These are phyloP conservation scores for Malassezia psittaci DNA, from an alignment of 1,284 basidiomycete genomes.

Conservation along the genomic window DNA sequence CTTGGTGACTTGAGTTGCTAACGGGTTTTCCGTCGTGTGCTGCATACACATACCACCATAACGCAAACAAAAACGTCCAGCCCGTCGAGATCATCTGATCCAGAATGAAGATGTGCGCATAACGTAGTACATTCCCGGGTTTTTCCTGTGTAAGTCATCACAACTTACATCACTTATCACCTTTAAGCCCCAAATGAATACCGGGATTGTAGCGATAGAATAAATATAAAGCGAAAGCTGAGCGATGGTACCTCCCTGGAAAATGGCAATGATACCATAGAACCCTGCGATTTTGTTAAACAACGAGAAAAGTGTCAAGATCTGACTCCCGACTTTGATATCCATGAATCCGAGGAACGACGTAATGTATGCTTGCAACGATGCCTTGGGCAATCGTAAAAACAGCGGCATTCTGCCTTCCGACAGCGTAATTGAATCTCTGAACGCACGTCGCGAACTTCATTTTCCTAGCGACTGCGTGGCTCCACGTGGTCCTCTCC, in stretches of 20 bases:
- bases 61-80: conserved; percentile 81
- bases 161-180: conserved; percentile 60
- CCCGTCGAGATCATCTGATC: conserved; percentile 86
- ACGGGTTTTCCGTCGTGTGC: conserved; percentile 64
- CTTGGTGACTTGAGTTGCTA: conserved; percentile 34
- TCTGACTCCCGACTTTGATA: conserved; percentile 43
- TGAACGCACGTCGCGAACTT: not conserved
- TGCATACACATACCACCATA: conserved; percentile 77
- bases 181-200: conserved; percentile 75
- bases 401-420: conserved; percentile 27
- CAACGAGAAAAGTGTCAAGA: conserved; percentile 50
- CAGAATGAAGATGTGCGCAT: conserved; percentile 80
- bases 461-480: not conserved
- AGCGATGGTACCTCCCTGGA: conserved; percentile 75
- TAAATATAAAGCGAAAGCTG: conserved; percentile 77
- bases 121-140: conserved; percentile 62
- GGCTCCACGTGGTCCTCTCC: not conserved
- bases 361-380: conserved; percentile 30
- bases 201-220: conserved; percentile 69
- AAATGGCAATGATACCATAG: conserved; percentile 83
- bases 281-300: conserved; percentile 97
- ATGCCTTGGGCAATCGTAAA: conserved; percentile 29
- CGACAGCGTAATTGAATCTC: not conserved
- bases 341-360: conserved; percentile 45
- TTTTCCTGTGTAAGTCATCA: conserved; percentile 46